phyloP scores from a whole-genome alignment of 495 filamentous ascomycete genomes.

The Pyronema domesticum region DNA sequence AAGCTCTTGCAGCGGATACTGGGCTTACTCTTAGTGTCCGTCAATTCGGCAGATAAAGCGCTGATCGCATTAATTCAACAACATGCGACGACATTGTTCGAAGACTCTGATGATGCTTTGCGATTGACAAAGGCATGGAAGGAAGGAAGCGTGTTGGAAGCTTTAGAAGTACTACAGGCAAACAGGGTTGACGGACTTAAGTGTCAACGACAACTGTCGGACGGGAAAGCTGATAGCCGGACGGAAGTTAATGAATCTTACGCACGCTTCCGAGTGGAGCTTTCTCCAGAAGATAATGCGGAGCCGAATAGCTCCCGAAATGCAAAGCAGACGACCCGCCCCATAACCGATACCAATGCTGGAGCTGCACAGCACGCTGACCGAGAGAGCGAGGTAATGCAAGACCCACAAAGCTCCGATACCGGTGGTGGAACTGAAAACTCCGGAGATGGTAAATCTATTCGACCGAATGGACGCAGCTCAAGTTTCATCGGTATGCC shows the following conservation, averaged over 20 bases:
- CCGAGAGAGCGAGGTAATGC: not conserved
- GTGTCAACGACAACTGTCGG: not conserved
- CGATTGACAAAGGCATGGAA: constrained; percentile 8
- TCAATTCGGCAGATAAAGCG: constrained; percentile 24
- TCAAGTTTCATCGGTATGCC: not conserved
- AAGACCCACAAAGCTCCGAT: not conserved
- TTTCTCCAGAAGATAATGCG: not conserved
- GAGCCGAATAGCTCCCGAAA: not conserved
- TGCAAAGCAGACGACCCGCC: not conserved
- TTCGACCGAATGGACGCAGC: not conserved
- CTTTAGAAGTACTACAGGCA: constrained; percentile 6
- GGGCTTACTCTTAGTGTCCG: constrained; percentile 27
- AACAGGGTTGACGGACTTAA: not conserved
- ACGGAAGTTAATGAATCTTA: not conserved
- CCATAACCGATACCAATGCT: not conserved
- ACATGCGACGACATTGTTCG: constrained; percentile 1
- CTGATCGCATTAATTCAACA: constrained; percentile 13
- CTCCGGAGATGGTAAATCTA: not conserved
- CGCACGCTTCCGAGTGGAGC: not conserved
- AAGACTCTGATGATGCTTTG: constrained; percentile 7
- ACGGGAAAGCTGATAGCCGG: not conserved
- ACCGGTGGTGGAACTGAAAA: not conserved
- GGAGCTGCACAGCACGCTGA: not conserved
- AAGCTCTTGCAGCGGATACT: constrained; percentile 19
- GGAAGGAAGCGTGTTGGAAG: constrained; percentile 5